Percentiles rank a stretch among this genome's conserved stretches.
These are phyloP conservation scores for Calophaca sinica DNA, from an alignment of 306 rosid species.

Conservation along the genomic window DNA sequence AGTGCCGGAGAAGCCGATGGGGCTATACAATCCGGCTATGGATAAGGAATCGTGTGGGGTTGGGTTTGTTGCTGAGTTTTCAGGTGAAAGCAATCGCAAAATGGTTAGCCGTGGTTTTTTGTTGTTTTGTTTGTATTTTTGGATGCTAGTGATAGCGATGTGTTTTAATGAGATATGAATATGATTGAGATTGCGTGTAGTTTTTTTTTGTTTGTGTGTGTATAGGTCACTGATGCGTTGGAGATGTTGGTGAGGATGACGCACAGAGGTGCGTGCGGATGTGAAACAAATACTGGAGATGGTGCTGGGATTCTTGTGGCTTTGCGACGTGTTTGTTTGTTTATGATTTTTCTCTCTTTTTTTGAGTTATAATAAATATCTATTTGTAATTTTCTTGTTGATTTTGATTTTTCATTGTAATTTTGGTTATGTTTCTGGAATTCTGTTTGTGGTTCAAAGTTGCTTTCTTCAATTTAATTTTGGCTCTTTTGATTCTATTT, in stretches of 20 bases:
- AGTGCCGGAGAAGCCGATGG: constrained; percentile 91
- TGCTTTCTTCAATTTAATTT: no score
- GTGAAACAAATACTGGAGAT: constrained; percentile 95
- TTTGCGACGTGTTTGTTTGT: no score
- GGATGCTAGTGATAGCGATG: no score
- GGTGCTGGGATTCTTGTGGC: constrained; percentile 97
- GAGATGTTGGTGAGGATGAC: constrained; percentile 97
- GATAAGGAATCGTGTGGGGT: constrained; percentile 98
- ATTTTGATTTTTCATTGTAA: no score
- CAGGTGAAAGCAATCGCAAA: constrained; percentile 79
- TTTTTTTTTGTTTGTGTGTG: neutral
- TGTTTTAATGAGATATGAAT: no score
- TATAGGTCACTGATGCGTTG: constrained; percentile 88
- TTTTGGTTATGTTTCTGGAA: no score
- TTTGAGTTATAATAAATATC: no score
- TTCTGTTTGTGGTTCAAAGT: no score
- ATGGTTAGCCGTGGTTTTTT: constrained; percentile 58
- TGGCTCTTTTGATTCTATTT: no score
- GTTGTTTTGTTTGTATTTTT: neutral
- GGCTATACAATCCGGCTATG: constrained; percentile 86
- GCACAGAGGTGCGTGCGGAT: constrained; percentile 97
- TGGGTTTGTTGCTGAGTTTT: constrained; percentile 92
- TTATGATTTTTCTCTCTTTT: no score
- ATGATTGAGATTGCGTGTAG: no score
- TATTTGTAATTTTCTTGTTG: no score